phyloP scores from a whole-genome alignment of 306 rosid genomes.

The Rubus parviflorus region DNA sequence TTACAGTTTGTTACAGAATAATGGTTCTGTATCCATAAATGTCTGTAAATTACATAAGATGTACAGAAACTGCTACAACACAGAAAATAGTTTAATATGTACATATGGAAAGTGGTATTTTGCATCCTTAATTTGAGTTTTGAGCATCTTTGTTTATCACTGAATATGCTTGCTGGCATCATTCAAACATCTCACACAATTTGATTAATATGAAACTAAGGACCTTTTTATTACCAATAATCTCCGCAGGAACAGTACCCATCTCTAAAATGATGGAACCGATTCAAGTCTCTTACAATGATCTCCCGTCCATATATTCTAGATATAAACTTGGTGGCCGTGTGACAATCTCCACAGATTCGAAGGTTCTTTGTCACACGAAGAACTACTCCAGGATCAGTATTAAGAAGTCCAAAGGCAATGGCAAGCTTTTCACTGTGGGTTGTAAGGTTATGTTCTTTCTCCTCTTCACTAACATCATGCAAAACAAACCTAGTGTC shows the following conservation, averaged over 20 bases:
- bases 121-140: neutral
- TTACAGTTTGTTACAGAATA: neutral
- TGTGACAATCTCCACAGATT: constrained; percentile 37
- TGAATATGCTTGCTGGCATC: neutral
- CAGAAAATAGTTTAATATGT: neutral
- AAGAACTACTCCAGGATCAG: constrained; percentile 24
- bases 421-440: constrained; percentile 39
- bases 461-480: constrained; percentile 39
- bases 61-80: neutral
- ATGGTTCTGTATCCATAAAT: constrained; percentile 1
- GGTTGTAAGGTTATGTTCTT: constrained; percentile 24
- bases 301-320: constrained; percentile 25
- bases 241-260: constrained; percentile 36
- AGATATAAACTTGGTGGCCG: constrained; percentile 27
- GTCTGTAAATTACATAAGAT: constrained; percentile 2
- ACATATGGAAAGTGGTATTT: neutral
- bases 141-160: neutral
- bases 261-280: constrained; percentile 30
- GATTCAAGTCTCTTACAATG: constrained; percentile 22
- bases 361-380: constrained; percentile 31
- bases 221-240: constrained; percentile 26
- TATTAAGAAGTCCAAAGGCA: constrained; percentile 30
- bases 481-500: constrained; percentile 30
- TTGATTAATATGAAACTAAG: neutral
- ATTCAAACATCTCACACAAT: neutral